Evolutionary conservation across 2,329 filamentous ascomycete species (phyloP).

Genomic region (Eurotiales sp.): DNA sequence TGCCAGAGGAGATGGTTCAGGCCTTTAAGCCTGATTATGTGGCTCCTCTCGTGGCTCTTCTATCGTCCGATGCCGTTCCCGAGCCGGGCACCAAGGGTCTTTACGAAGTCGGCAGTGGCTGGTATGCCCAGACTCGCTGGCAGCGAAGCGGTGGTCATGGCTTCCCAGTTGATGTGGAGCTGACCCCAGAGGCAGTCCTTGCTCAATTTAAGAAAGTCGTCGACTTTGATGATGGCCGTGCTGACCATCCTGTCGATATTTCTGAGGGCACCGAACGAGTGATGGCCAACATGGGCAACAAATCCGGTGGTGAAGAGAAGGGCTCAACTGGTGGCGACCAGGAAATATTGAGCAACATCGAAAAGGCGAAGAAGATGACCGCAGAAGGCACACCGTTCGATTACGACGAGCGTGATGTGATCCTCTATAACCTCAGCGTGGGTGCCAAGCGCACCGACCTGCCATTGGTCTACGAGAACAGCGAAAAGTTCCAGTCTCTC

Average conservation of each 20-base stretch:
- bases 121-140: slow-evolving; percentile 90
- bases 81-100: slow-evolving; percentile 78
- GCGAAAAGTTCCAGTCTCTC: slow-evolving; percentile 87
- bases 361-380: slow-evolving; percentile 68
- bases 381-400: slow-evolving; percentile 70
- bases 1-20: slow-evolving; percentile 96
- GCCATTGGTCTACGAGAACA: slow-evolving; percentile 81
- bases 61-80: slow-evolving; percentile 83
- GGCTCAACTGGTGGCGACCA: slow-evolving; percentile 48
- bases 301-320: slow-evolving; percentile 47
- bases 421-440: slow-evolving; percentile 92
- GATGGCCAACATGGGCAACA: slow-evolving; percentile 83
- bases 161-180: slow-evolving; percentile 80
- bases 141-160: slow-evolving; percentile 84
- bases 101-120: slow-evolving; percentile 93
- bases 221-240: slow-evolving; percentile 81
- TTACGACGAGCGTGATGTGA: slow-evolving; percentile 82
- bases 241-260: slow-evolving; percentile 78
- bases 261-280: slow-evolving; percentile 75
- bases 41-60: slow-evolving; percentile 82
- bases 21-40: slow-evolving; percentile 99
- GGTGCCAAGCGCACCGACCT: slow-evolving; percentile 89
- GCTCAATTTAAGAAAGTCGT: slow-evolving; percentile 73
- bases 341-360: slow-evolving; percentile 70
- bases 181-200: slow-evolving; percentile 80